Conservation (phyloP, 2,329 filamentous ascomycete species). For the Diaporthe humulicola region DNA sequence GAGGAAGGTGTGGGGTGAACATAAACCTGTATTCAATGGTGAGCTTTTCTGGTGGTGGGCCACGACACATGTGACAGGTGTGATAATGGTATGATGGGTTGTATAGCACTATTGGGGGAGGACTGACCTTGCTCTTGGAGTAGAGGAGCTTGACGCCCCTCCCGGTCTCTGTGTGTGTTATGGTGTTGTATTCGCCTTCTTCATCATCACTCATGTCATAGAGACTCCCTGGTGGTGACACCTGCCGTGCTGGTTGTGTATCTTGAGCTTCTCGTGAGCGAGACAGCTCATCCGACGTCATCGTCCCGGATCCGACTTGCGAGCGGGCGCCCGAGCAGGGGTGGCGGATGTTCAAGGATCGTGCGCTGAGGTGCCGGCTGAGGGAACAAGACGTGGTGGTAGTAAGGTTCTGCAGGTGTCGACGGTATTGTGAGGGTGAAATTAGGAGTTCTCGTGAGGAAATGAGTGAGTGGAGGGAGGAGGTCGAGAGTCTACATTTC, state of each 20-base stretch:
- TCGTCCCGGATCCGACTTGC: conserved; percentile 38
- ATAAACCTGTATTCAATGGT: conserved; percentile 76
- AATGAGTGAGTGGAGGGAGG: not conserved
- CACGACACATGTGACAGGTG: not conserved
- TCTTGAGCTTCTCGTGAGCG: conserved; percentile 28
- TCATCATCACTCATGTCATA: conserved; percentile 98
- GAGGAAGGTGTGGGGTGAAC: conserved; percentile 93
- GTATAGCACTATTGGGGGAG: not conserved
- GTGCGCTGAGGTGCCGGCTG: not conserved
- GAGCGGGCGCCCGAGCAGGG: conserved; percentile 15
- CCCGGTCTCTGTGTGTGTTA: conserved; percentile 82
- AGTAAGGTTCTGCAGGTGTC: not conserved
- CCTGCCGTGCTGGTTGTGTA: conserved; percentile 51
- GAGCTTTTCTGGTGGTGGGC: conserved; percentile 25
- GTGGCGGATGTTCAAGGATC: not conserved
- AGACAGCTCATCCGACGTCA: conserved; percentile 49
- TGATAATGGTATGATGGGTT: not conserved
- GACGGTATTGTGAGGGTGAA: not conserved
- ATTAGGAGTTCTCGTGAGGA: not conserved
- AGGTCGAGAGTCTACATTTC: not conserved
- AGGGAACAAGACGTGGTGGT: not conserved
- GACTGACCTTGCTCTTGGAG: conserved; percentile 90
- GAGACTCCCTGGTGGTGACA: conserved; percentile 88
- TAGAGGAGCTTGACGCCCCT: conserved; percentile 93
- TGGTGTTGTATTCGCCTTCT: conserved; percentile 94